Percentiles rank a stretch among this genome's conserved stretches.
These are phyloP conservation scores for Acephala macrosclerotiorum DNA, from an alignment of 2,329 filamentous ascomycete species.

Conservation along the genomic window DNA sequence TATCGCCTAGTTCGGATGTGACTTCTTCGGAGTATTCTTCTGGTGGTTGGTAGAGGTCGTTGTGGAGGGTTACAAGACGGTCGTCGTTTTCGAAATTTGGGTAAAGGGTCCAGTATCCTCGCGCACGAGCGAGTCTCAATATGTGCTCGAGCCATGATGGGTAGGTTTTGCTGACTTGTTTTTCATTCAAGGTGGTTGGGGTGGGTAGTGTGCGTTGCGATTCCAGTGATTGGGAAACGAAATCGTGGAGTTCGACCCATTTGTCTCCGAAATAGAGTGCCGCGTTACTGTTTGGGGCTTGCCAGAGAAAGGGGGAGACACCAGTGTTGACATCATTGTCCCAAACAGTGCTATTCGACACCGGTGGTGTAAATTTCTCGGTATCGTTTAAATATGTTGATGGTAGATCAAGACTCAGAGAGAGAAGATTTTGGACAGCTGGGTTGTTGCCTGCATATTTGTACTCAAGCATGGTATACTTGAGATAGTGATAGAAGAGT, in stretches of 20 bases:
- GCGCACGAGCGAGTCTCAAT: constrained; percentile 76
- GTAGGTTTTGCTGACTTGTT: constrained; percentile 70
- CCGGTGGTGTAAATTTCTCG: constrained; percentile 58
- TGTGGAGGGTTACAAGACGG: constrained; percentile 75
- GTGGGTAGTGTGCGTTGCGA: constrained; percentile 45
- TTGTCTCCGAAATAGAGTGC: constrained; percentile 83
- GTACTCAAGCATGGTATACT: constrained; percentile 80
- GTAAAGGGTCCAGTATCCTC: constrained; percentile 83
- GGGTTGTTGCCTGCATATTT: constrained; percentile 67
- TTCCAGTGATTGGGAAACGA: constrained; percentile 60
- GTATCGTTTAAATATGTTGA: constrained; percentile 67
- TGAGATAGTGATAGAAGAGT: constrained; percentile 86
- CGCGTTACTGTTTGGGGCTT: constrained; percentile 83
- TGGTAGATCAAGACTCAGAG: constrained; percentile 82
- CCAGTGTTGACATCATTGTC: constrained; percentile 6
- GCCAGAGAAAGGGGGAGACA: constrained; percentile 72
- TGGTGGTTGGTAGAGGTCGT: constrained; percentile 74
- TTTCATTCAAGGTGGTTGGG: constrained; percentile 55
- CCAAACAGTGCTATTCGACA: constrained; percentile 14
- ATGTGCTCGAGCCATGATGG: constrained; percentile 83
- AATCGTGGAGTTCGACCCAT: constrained; percentile 86
- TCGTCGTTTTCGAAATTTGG: constrained; percentile 61
- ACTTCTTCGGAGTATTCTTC: constrained; percentile 65
- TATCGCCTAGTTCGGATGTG: constrained; percentile 25
- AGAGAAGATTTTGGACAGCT: constrained; percentile 67